Evolutionary conservation across 2,329 filamentous ascomycete species (phyloP), one percentile per base, ranked within the genome.

Genomic region (Tolypocladium capitatum): DNA sequence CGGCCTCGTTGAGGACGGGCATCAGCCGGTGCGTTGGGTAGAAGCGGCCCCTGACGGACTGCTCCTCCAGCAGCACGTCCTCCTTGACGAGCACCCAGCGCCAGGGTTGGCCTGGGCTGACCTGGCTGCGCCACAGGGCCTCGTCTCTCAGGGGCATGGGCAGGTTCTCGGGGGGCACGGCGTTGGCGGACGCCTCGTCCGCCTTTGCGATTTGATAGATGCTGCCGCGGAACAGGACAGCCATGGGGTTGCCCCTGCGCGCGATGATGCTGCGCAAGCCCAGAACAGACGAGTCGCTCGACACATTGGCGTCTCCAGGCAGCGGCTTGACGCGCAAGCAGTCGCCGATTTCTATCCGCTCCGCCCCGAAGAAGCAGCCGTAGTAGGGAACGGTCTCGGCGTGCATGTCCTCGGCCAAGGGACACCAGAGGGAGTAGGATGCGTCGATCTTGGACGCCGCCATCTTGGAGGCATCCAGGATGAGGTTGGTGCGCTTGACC

Each of bases 21-120:
- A 76, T 71, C 33, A 80, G 64, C 49, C 69, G 66, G 49, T 70
- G 62, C n/a, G 73, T 73, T 16, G 76, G 72, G 61, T 80, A 80
- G 62, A 79, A 79, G n/a, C 76, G 67, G 45, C 76, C 76, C 49
- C 68, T 66, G 45, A 80, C 66, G 21, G 66, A 65, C 14, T 58
- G 56, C 55, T 78, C 75, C 51, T 71, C 67, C 20, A 76, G 57
- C 41, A 68, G 63, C n/a, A 64, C 60, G 52, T 72, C 70, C 50
- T 74, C 71, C 51, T 64, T 65, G 28, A 70, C 63, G 38, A 74
- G 57, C 3, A 59, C 56, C 56, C 64, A 68, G 56, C 55, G 65
- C 65, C 53, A 70, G 55, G 54, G 66, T 48, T 57, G 53, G 21
- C 46, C 56, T 42, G 59, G 61, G 45, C 50, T 61, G 46, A 60